phyloP scores from a whole-genome alignment of 805 yeast species.

The Kluyveromyces aestuarii region DNA sequence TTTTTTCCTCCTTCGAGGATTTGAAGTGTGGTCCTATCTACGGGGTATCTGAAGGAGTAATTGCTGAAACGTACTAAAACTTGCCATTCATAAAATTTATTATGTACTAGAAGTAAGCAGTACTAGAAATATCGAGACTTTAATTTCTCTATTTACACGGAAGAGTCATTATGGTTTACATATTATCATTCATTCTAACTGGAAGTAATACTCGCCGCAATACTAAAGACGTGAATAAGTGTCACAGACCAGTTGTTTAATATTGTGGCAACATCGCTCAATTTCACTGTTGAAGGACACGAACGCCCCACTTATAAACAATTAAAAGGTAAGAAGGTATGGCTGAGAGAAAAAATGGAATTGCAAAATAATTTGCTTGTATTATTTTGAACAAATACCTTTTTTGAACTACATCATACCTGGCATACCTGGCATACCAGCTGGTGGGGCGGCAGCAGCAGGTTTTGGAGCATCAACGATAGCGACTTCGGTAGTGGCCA shows the following conservation, averaged over 20 bases:
- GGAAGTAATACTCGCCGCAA: neutral
- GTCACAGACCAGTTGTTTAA: neutral
- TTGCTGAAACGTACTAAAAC: too few relatives aligned
- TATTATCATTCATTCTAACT: neutral
- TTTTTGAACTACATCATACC: slow-evolving; percentile 35
- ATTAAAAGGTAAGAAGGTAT: too few relatives aligned
- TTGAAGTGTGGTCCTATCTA: too few relatives aligned
- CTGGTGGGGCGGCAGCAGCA: slow-evolving; percentile 41
- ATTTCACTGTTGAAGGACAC: neutral
- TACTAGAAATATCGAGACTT: neutral
- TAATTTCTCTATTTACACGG: slow-evolving; percentile 1
- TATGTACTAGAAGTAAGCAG: neutral
- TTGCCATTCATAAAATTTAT: neutral
- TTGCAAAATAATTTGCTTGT: too few relatives aligned
- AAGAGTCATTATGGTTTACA: slow-evolving; percentile 1
- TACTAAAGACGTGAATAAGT: neutral
- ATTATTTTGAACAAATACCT: neutral
- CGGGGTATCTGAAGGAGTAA: too few relatives aligned
- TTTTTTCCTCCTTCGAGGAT: too few relatives aligned
- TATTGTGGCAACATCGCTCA: neutral
- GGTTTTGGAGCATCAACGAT: slow-evolving; percentile 89
- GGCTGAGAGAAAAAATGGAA: too few relatives aligned
- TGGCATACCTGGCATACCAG: slow-evolving; percentile 57
- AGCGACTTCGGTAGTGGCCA: slow-evolving; percentile 98
- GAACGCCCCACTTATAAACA: neutral